These are phyloP conservation scores for Aspergillus costaricaensis DNA, from an alignment of 2,329 filamentous ascomycete genomes.

Conservation along the genomic window DNA sequence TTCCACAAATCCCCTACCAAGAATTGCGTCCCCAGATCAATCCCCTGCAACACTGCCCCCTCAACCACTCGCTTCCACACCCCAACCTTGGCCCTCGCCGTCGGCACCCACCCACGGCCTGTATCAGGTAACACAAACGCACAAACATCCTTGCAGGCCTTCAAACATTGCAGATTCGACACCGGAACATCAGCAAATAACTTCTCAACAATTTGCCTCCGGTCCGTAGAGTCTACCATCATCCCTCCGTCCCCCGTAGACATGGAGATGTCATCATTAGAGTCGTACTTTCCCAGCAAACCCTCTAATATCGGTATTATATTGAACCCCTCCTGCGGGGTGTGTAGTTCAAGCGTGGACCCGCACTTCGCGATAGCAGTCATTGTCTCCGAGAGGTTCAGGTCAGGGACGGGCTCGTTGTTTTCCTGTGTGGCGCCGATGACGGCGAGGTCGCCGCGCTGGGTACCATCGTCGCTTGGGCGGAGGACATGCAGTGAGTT, in stretches of 20 bases:
- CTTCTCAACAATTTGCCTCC: slow-evolving; percentile 34
- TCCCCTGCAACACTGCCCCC: slow-evolving; percentile 42
- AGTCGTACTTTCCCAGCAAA: slow-evolving; percentile 35
- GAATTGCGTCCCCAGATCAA: slow-evolving; percentile 45
- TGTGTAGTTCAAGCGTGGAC: slow-evolving; percentile 49
- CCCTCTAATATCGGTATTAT: slow-evolving; percentile 33
- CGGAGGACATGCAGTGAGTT: slow-evolving; percentile 62
- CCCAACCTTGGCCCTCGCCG: slow-evolving; percentile 48
- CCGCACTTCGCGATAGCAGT: slow-evolving; percentile 48
- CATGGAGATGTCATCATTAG: slow-evolving; percentile 3
- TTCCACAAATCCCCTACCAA: slow-evolving; percentile 45
- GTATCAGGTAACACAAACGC: slow-evolving; percentile 49
- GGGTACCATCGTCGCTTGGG: slow-evolving; percentile 40
- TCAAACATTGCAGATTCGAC: slow-evolving; percentile 54
- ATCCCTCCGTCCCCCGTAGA: slow-evolving; percentile 27
- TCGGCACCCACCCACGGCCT: slow-evolving; percentile 42
- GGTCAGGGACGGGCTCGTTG: not conserved
- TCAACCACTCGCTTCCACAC: slow-evolving; percentile 52
- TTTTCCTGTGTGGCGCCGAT: slow-evolving; percentile 15
- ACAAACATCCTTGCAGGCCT: slow-evolving; percentile 53
- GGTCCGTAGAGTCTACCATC: slow-evolving; percentile 20
- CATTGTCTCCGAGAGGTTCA: slow-evolving; percentile 35
- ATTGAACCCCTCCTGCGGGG: slow-evolving; percentile 33
- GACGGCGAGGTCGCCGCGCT: slow-evolving; percentile 31
- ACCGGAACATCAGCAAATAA: slow-evolving; percentile 56